Base-by-base conservation (phyloP, 345 rosid genomes). In the Brassica nigra region DNA sequence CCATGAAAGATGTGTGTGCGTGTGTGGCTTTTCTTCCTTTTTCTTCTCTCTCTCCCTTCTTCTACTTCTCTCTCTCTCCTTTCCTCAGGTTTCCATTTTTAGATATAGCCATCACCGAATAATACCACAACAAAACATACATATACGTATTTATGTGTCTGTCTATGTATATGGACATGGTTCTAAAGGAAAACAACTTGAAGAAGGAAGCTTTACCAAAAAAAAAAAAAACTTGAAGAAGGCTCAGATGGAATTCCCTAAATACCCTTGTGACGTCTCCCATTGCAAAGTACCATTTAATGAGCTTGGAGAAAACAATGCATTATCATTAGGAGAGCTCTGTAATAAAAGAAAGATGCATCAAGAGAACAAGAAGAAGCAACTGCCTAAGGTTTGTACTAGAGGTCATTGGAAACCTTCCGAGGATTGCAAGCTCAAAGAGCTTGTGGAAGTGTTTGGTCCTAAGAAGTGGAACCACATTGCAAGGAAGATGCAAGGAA, bases 401-500 rank as follows among this genome's bases (percentile, higher is more conserved):
- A 68, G 79, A 76, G 79, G 79, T 15, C 79, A 76, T 8, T 78
- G 82, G 82, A 78, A 34, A 42, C 37, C 47, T 18, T 72, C 62
- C 2, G 82, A 78, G 34, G 77, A 78, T 78, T 57, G 14, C 14
- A 72, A 78, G 30, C 82, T 78, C 5, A 58, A 6, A 77, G 94
- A 89, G 70, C 95, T 92, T 66, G 98, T 91, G 18, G 83, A 83
- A 29, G 83, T 86, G 62, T 86, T 76, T 62, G 98, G 98, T 47
- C 97, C 98, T 66, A 91, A 85, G 83, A 90, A 94, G 73, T 94
- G 98, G 98, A 89, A 88, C 82, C 77, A 86, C 85, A 90, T 92
- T 68, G 94, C 94, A 47, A 86, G 87, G 78, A 82, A 90, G 81
- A 90, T 94, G 64, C 71, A 82, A 58, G 97, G 92, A 78, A 89